Evolutionary conservation across 169 alveolate species (phyloP), one percentile per base, ranked within the genome.

Genomic region (Cryptosporidium sp.): DNA sequence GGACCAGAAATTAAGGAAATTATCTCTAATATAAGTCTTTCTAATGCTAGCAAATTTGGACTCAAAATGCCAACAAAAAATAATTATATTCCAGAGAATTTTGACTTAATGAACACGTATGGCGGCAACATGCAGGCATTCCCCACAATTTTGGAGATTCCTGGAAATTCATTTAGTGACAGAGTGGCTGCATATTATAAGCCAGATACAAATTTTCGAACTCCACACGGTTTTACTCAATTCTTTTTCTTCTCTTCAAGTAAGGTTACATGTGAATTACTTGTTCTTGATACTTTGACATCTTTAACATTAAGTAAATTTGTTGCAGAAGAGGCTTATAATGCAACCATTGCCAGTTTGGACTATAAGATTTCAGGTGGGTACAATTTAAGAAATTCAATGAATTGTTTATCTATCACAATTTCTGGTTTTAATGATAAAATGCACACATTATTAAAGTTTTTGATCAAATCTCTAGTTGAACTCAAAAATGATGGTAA

Each of bases 281-380:
- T 73, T 18, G 86, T 73, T 56, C 33, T 73, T 12, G 60, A 53
- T 73, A 33, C 68, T 10, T 60, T 73, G 33, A 48, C 23, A 23
- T 73, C 86, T 26, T 42, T 53, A 31, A 73, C 86, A 53, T 33
- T 73, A 29, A 73, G 60, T 29, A 73, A 73, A 37, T 3, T 73
- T 26, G 70, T 73, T 2, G 31, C 71, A n/a, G 86, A 73, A 33
- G 86, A 56, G 68, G 86, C 86, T 6, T 73, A 73, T 52, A 39
- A 60, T 73, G 86, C 86, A 29, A 56, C 33, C n/a, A 42, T 73
- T 73, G 86, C 86, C 16, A 73, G 58, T 58, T 60, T 73, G n/a
- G 86, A 73, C 39, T 73, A 60, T 53, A 73, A 73, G 58, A 73
- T 73, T 53, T 52, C 56, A 0, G 86, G 86, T 14, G 86, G 86